phyloP scores from a whole-genome alignment of 164 flowering plant species.

The Brasenia schreberi region DNA sequence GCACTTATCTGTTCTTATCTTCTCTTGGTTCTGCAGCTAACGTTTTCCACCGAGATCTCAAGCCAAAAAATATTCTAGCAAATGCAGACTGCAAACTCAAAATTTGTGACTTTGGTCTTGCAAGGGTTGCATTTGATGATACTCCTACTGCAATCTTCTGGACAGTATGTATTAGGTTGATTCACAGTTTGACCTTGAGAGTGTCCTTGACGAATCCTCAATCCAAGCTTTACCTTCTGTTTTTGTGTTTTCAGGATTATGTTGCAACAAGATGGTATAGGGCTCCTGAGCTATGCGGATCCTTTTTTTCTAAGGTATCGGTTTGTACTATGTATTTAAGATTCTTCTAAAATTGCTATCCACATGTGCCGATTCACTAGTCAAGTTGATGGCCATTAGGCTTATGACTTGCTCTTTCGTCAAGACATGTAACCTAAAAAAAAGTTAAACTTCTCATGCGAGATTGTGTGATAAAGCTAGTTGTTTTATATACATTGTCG shows the following conservation, averaged over 20 bases:
- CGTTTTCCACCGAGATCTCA: conserved; percentile 76
- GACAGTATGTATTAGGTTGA: conserved; percentile 41
- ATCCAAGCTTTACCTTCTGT: neutral
- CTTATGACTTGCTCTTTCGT: too few relatives aligned
- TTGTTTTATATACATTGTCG: too few relatives aligned
- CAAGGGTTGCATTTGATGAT: conserved; percentile 79
- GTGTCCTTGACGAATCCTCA: neutral
- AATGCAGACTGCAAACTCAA: conserved; percentile 86
- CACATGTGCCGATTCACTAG: too few relatives aligned
- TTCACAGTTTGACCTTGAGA: neutral
- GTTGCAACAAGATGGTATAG: conserved; percentile 99
- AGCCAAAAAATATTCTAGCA: conserved; percentile 84
- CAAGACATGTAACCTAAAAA: too few relatives aligned
- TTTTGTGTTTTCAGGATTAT: conserved; percentile 52
- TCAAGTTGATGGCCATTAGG: too few relatives aligned
- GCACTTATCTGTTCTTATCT: neutral
- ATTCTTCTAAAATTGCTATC: too few relatives aligned
- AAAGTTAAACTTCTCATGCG: too few relatives aligned
- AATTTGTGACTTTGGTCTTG: conserved; percentile 92
- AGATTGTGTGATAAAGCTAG: too few relatives aligned
- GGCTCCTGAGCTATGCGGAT: conserved; percentile 96
- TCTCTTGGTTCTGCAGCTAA: conserved; percentile 38
- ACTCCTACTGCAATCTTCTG: conserved; percentile 89
- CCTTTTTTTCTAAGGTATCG: conserved; percentile 90
- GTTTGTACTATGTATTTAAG: neutral